phyloP scores from a whole-genome alignment of 495 filamentous ascomycete species.

The Mytilinidion resinicola region DNA sequence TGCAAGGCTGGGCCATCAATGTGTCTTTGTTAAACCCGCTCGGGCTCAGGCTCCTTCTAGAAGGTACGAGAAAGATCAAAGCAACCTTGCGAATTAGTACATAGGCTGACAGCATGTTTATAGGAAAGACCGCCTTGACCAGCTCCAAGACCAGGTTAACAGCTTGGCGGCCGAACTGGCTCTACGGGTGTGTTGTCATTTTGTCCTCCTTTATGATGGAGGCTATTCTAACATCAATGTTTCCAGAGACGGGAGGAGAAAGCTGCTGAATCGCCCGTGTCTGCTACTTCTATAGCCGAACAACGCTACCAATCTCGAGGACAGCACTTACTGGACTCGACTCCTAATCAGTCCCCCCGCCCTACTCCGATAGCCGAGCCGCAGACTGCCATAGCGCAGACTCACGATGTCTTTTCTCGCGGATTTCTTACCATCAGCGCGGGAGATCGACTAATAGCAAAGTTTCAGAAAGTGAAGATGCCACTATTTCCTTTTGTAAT shows the following conservation, averaged over 20 bases:
- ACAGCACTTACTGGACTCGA: too few species aligned
- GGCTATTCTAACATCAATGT: too few species aligned
- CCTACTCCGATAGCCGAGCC: too few species aligned
- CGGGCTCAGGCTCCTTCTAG: too few species aligned
- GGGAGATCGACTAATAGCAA: background rate
- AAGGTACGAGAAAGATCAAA: too few species aligned
- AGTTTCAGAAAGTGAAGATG: background rate
- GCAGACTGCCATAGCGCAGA: too few species aligned
- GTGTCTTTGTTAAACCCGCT: background rate
- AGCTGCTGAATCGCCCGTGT: too few species aligned
- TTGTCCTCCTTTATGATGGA: too few species aligned
- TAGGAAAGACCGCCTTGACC: background rate
- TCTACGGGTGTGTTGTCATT: background rate
- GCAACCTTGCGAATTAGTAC: background rate
- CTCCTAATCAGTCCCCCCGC: too few species aligned
- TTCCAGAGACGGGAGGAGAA: too few species aligned
- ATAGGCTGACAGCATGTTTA: background rate
- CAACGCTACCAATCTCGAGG: too few species aligned
- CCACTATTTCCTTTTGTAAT: conserved; percentile 2
- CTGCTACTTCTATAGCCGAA: too few species aligned
- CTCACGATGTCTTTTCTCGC: background rate
- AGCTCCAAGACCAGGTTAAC: background rate
- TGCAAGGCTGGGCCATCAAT: background rate
- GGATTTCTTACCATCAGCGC: background rate
- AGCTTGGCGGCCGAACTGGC: background rate